Base-by-base conservation (phyloP, 345 rosid species). In the Cardamine occulta region DNA sequence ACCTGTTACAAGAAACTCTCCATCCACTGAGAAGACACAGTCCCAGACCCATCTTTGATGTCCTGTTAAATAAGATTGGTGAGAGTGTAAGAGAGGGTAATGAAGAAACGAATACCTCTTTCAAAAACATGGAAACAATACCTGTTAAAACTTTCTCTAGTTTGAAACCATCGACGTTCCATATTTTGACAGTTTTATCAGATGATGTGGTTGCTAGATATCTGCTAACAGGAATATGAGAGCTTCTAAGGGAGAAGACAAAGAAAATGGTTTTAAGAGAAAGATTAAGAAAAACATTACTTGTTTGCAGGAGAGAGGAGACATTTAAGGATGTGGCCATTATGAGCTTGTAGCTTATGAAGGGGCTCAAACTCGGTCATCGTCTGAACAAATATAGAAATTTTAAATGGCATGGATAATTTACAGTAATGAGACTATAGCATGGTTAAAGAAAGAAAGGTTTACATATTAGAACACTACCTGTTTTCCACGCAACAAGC, bases 1-100 rank as follows among this genome's bases (percentile, higher is more conserved):
- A 91, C 97, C 96, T 82, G 99, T 92, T 51, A 95, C 89, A 55
- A 92, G 89, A 83, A 86, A 95, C 59, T 97, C 98, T 65, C 98
- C 99, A 71, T 95, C 99, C 14, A 92, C 99, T 3, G 98, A 95
- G 84, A 95, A 95, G 81, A 93, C 97, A 32, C 97, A 92, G 81
- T 95, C 98, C 99, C 98, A 92, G 0, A 95, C 97, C 98, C 99
- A 95, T 59, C 96, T 93, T 52, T 83, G 86, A 74, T 95, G 99
- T 78, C 99, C 99, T 91, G 81, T 63, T 74, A 17, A 40, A 44
- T 56, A 63, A 57, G 34, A 7, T 24, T 29, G 37, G 19, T 57
- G 26, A 37, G 6, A 19, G 19, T 66, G 56, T 78, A 44, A 32
- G 51, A 62, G 18, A 69, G 21, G 49, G 19, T 17, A 4, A 35